A percentile compares a stretch with the other conserved stretches of the same genome.
Conservation (phyloP, 495 filamentous ascomycete species). For the Thermothielavioides terrestris region DNA sequence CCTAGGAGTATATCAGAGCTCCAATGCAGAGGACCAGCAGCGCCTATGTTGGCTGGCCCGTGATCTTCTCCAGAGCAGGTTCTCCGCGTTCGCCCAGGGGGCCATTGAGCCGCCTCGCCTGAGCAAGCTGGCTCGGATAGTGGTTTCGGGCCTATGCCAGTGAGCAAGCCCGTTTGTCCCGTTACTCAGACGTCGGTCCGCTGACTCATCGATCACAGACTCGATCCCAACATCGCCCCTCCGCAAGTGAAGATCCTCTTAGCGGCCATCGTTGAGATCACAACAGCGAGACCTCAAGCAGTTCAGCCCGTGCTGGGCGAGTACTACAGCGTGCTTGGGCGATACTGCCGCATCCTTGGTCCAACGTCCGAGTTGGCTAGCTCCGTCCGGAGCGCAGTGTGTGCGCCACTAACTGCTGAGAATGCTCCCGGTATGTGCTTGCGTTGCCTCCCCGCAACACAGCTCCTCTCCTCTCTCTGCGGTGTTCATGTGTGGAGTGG, state of each 20-base stretch:
- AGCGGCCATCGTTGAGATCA: slow-evolving; percentile 6
- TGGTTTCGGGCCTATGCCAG: slow-evolving; percentile 29
- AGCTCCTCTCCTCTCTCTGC: not conserved
- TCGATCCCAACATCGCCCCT: not conserved
- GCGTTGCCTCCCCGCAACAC: no score
- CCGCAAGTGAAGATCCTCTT: slow-evolving; percentile 10
- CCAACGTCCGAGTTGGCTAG: not conserved
- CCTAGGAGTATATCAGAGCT: slow-evolving; percentile 25
- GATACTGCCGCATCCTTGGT: slow-evolving; percentile 14
- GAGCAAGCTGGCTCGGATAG: slow-evolving; percentile 26
- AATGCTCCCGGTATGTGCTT: slow-evolving; percentile 14
- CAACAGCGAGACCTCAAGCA: slow-evolving; percentile 8
- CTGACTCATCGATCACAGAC: slow-evolving; percentile 6
- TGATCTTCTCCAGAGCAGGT: slow-evolving; percentile 29
- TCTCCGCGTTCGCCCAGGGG: slow-evolving; percentile 17
- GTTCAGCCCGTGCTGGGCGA: slow-evolving; percentile 9
- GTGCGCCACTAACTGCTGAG: slow-evolving; percentile 12
- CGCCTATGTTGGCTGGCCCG: slow-evolving; percentile 29
- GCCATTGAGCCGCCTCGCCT: slow-evolving; percentile 19
- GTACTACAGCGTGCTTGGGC: slow-evolving; percentile 19
- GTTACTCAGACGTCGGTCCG: no score
- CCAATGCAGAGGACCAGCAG: slow-evolving; percentile 23
- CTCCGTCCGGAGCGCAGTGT: slow-evolving; percentile 10
- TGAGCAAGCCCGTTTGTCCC: slow-evolving; percentile 1
- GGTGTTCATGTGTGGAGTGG: not conserved